phyloP scores from a whole-genome alignment of 2,329 filamentous ascomycete species.

The Sclerotinia minor region DNA sequence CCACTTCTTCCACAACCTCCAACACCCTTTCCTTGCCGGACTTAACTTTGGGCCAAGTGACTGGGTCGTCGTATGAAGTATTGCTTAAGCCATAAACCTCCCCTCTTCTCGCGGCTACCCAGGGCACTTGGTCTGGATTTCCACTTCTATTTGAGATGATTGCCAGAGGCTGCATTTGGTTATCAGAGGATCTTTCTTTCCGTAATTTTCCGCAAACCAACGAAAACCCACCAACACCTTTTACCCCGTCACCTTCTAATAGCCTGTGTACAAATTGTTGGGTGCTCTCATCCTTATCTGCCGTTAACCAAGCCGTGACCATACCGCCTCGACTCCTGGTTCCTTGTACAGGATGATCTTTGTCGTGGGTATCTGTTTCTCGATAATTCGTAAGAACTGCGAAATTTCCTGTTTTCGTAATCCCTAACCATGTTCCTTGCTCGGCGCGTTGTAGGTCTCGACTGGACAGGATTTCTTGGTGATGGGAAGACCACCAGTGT shows the following conservation, averaged over 20 bases:
- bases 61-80: conserved; percentile 54
- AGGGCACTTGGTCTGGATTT: conserved; percentile 55
- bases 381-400: conserved; percentile 68
- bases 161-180: conserved; percentile 52
- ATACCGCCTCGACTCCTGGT: conserved; percentile 62
- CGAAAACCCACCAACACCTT: conserved; percentile 65
- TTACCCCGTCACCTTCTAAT: conserved; percentile 53
- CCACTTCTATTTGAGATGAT: conserved; percentile 63
- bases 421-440: conserved; percentile 65
- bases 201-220: conserved; percentile 63
- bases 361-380: conserved; percentile 53
- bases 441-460: conserved; percentile 62
- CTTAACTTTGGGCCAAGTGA: conserved; percentile 62
- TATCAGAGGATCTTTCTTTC: conserved; percentile 36
- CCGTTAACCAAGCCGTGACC: conserved; percentile 62
- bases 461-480: conserved; percentile 53
- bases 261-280: conserved; percentile 54
- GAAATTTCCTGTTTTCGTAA: conserved; percentile 59
- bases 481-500: conserved; percentile 56
- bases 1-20: conserved; percentile 46
- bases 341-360: conserved; percentile 54
- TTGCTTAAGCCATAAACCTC: conserved; percentile 64
- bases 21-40: conserved; percentile 45
- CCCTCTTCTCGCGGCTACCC: conserved; percentile 54
- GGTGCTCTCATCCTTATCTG: conserved; percentile 50